Percentiles rank a stretch among this genome's conserved stretches.
phyloP scores from a whole-genome alignment of 345 rosid genomes.

The Nephelium lappaceum region DNA sequence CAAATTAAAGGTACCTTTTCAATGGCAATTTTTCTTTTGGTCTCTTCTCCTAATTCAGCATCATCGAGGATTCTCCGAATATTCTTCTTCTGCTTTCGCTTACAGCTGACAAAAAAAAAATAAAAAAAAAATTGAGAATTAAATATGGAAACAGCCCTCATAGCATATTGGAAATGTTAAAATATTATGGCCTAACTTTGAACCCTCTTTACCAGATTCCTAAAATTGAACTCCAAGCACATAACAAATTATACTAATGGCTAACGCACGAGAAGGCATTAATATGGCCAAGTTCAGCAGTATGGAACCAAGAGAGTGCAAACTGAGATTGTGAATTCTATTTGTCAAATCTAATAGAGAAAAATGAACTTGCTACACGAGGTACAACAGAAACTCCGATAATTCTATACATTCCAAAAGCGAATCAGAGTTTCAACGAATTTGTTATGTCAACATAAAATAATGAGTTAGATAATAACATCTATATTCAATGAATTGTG shows the following conservation, averaged over 20 bases:
- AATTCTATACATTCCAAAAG: background rate
- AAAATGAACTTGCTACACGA: background rate
- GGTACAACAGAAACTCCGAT: background rate
- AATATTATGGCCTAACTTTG: background rate
- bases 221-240: conserved; percentile 2
- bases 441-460: background rate
- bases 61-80: conserved; percentile 96
- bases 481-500: background rate
- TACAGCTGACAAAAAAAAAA: conserved; percentile 46
- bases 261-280: background rate
- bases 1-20: conserved; percentile 66
- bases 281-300: background rate
- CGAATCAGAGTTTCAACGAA: background rate
- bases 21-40: conserved; percentile 94
- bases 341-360: background rate
- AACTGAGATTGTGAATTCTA: background rate
- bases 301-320: background rate
- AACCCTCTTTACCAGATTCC: conserved; percentile 7
- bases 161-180: background rate
- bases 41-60: conserved; percentile 97
- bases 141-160: conserved; percentile 22
- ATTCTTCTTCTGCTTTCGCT: conserved; percentile 77
- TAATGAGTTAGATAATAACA: background rate
- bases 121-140: conserved; percentile 32
- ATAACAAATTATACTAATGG: background rate